Percentiles rank a stretch among this genome's conserved stretches.
phyloP scores from a whole-genome alignment of 192 early-diverging fungal genomes.

The Coemansia sp. region DNA sequence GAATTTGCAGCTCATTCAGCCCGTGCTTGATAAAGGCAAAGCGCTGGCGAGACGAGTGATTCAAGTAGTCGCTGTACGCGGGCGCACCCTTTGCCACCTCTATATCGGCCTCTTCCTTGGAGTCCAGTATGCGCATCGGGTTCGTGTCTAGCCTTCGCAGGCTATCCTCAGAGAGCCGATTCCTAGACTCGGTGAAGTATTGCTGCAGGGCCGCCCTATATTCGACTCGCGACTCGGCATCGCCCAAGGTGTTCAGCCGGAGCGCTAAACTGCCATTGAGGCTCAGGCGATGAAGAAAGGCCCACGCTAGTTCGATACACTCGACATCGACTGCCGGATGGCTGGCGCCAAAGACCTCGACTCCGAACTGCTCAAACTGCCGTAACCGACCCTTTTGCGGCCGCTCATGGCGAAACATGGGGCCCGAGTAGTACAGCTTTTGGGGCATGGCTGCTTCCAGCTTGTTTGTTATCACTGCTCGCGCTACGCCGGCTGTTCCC shows the following conservation, averaged over 20 bases:
- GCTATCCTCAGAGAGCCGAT: constrained; percentile 59
- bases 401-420: constrained; percentile 75
- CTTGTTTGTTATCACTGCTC: constrained; percentile 53
- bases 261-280: constrained; percentile 30
- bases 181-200: constrained; percentile 45
- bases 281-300: constrained; percentile 46
- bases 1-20: constrained; percentile 52
- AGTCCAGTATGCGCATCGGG: constrained; percentile 67
- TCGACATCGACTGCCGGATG: constrained; percentile 65
- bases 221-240: constrained; percentile 18
- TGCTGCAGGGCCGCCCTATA: constrained; percentile 56
- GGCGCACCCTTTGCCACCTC: constrained; percentile 48
- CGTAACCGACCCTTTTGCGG: constrained; percentile 70
- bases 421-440: constrained; percentile 64
- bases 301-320: constrained; percentile 58
- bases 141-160: constrained; percentile 56
- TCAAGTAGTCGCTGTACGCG: constrained; percentile 48
- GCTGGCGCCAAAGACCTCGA: constrained; percentile 60
- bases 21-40: constrained; percentile 56
- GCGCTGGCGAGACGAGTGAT: constrained; percentile 30
- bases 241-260: constrained; percentile 46
- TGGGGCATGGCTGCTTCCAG: constrained; percentile 53
- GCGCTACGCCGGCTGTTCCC: constrained; percentile 60
- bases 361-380: constrained; percentile 76
- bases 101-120: constrained; percentile 61